phyloP scores from a whole-genome alignment of 1,284 basidiomycete genomes.

The Gomphus bonarii region DNA sequence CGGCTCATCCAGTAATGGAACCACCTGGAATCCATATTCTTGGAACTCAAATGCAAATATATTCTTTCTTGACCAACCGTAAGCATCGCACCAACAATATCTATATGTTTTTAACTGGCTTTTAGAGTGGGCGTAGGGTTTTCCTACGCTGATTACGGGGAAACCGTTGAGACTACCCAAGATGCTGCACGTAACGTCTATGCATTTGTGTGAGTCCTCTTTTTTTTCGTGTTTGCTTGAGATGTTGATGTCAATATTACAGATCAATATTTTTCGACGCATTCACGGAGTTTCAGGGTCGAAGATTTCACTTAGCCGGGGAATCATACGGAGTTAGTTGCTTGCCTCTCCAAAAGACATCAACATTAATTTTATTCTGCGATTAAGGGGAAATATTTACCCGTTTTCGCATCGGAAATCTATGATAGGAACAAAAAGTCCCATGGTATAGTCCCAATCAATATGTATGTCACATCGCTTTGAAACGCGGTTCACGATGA shows the following conservation, averaged over 20 bases:
- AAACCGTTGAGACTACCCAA: constrained; percentile 51
- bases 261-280: constrained; percentile 58
- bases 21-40: constrained; percentile 44
- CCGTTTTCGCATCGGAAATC: constrained; percentile 71
- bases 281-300: constrained; percentile 55
- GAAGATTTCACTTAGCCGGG: constrained; percentile 62
- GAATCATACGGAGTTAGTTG: constrained; percentile 53
- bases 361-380: not conserved
- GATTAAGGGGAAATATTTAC: constrained; percentile 68
- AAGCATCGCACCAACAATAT: constrained; percentile 24
- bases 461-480: constrained; percentile 41
- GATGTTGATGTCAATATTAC: not conserved
- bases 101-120: not conserved
- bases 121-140: constrained; percentile 40
- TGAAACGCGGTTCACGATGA: not conserved
- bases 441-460: constrained; percentile 62
- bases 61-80: constrained; percentile 65
- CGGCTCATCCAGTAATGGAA: constrained; percentile 21
- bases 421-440: constrained; percentile 66
- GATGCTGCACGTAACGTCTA: constrained; percentile 62
- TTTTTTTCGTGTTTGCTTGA: not conserved
- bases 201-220: constrained; percentile 38
- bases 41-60: constrained; percentile 66
- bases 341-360: not conserved
- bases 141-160: constrained; percentile 63